Percentiles rank a stretch among this genome's conserved stretches.
Evolutionary conservation across 257 asterid species (phyloP).

Genomic region (Dorcoceras hygrometricum): DNA sequence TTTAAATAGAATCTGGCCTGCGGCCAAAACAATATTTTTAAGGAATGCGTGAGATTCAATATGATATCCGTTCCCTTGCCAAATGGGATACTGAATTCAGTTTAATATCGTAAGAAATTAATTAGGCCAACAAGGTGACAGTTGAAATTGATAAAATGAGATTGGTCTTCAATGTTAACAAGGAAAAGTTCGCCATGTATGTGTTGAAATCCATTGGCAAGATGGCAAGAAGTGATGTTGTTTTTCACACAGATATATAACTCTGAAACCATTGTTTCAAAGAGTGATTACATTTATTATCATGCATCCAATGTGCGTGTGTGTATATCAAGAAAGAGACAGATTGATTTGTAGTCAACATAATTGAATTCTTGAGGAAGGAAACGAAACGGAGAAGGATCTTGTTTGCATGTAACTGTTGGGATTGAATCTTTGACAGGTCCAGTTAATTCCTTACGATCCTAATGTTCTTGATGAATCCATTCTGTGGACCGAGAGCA

Average conservation of each 20-base stretch:
- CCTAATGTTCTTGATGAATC: conserved; percentile 75
- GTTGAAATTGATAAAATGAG: not conserved
- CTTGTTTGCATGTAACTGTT: too few species aligned
- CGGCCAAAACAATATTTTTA: not conserved
- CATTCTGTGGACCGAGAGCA: conserved; percentile 88
- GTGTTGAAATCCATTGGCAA: not conserved
- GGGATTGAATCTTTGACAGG: conserved; percentile 29
- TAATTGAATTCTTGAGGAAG: too few species aligned
- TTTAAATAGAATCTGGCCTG: too few species aligned
- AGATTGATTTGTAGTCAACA: too few species aligned
- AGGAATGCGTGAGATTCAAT: not conserved
- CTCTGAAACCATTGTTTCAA: not conserved
- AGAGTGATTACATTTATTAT: not conserved
- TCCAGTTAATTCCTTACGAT: conserved; percentile 57
- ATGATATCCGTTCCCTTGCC: not conserved
- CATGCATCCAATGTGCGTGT: not conserved
- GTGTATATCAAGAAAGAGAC: not conserved
- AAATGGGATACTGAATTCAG: not conserved
- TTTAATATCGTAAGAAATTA: not conserved
- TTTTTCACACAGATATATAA: too few species aligned
- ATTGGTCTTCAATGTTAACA: not conserved
- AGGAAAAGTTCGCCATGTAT: not conserved
- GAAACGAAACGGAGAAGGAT: too few species aligned
- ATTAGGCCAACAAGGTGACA: not conserved
- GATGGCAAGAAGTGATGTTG: not conserved